Base-by-base conservation (phyloP, 495 filamentous ascomycete species). In the Aspergillus coremiiformis region DNA sequence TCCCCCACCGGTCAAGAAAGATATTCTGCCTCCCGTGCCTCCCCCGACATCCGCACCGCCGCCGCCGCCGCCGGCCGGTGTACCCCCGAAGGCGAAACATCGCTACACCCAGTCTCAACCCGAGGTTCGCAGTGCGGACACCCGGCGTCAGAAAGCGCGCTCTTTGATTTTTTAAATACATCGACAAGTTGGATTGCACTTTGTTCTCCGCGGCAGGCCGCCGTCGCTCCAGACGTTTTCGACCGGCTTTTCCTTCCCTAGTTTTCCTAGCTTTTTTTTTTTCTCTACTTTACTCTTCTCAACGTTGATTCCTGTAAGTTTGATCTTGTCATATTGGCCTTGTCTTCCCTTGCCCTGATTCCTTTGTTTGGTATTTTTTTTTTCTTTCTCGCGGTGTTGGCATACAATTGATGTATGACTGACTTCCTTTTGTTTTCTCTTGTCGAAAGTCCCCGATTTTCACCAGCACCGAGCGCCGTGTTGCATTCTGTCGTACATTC, bases 101-200 rank as follows among this genome's bases (percentile, higher is more conserved):
- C 69, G 69, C 46, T 69, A 75, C 52, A 71, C 71, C 2, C 55
- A 65, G n/a, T 75, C 72, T 14, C 72, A 75, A 46, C 72, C 72
- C 15, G 72, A 75, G 33, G 59, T 66, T 53, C 58, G 67, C 24
- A 57, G 61, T 42, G 58, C 61, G 24, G 72, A 75, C 10, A 61
- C 68, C 46, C 69, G 72, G 24, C 68, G 68, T 19, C 64, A 73
- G 53, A 75, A 73, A 60, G 69, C 72, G 5, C 70, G 72, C 47
- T 75, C 72, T 11, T 62, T 75, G 45, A 71, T 75, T 53, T 72
- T 73, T 44, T 75, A 57, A 39, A 47, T 10, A 35, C 32, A 3
- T 12, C 32, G 2, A 35, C 32, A 14, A 12, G 12, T 35, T 35
- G 19, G 30, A 49, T 37, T 37, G 32, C 15, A n/a, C 44, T 47